Evolutionary conservation across 805 yeast species (phyloP).

Genomic region (Clavispora asparagi): DNA sequence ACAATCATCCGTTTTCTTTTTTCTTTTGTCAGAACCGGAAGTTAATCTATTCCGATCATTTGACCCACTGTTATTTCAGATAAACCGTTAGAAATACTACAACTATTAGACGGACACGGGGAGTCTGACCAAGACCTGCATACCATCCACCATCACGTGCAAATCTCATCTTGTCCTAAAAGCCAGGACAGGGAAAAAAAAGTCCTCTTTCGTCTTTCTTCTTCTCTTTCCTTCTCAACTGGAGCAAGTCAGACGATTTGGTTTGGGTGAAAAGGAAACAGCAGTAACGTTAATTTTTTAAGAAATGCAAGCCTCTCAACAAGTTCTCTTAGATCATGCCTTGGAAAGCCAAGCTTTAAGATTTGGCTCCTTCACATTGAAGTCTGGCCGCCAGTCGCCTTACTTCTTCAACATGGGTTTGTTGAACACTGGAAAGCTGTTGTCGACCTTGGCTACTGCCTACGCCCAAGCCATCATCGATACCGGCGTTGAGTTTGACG

Average conservation of each 20-base stretch:
- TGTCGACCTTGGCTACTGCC: conserved; percentile 78
- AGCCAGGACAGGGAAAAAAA: not conserved
- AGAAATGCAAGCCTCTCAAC: conserved; percentile 46
- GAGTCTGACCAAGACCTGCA: not conserved
- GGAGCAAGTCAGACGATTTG: conserved; percentile 8
- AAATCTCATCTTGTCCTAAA: not conserved
- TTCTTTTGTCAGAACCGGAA: too few relatives aligned
- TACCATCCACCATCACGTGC: not conserved
- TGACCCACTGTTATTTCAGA: too few relatives aligned
- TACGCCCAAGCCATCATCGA: conserved; percentile 85
- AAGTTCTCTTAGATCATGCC: conserved; percentile 74
- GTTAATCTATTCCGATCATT: too few relatives aligned
- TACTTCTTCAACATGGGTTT: conserved; percentile 82
- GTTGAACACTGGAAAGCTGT: conserved; percentile 72
- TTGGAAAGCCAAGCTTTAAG: conserved; percentile 75
- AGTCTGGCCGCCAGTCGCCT: conserved; percentile 92
- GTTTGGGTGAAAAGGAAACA: conserved; percentile 1
- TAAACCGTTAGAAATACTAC: too few relatives aligned
- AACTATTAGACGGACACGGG: too few relatives aligned
- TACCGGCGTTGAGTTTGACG: conserved; percentile 79
- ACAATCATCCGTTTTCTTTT: too few relatives aligned
- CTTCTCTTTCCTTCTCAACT: conserved; percentile 6
- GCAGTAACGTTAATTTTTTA: not conserved
- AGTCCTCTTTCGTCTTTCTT: not conserved
- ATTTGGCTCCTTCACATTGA: conserved; percentile 85